Evolutionary conservation across 345 rosid species (phyloP).

Genomic region (Excoecaria agallocha): DNA sequence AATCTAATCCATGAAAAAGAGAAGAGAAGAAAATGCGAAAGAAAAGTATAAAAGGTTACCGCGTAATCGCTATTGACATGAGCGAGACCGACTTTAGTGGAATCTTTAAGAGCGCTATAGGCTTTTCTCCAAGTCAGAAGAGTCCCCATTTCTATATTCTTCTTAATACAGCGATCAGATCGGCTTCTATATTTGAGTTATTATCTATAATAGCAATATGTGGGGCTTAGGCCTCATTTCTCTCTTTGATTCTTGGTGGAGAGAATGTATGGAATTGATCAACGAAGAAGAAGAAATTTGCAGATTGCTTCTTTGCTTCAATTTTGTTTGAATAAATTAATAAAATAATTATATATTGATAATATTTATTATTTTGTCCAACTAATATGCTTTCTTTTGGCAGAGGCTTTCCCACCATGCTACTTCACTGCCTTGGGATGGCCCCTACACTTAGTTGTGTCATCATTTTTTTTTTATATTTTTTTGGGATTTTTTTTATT

Average conservation of each 20-base stretch:
- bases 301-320: not conserved
- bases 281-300: not conserved
- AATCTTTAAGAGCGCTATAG: constrained; percentile 88
- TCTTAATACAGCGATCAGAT: not conserved
- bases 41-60: constrained; percentile 32
- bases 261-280: not conserved
- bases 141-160: constrained; percentile 47
- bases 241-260: too few relatives aligned
- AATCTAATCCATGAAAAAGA: not conserved
- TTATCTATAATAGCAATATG: not conserved
- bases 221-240: not conserved
- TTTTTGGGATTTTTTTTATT: too few relatives aligned
- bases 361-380: too few relatives aligned
- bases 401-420: too few relatives aligned
- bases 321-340: too few relatives aligned
- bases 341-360: too few relatives aligned
- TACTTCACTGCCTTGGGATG: too few relatives aligned
- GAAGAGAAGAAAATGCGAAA: not conserved
- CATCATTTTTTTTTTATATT: too few relatives aligned
- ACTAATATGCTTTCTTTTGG: too few relatives aligned
- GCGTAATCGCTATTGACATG: constrained; percentile 98
- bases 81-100: constrained; percentile 99
- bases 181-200: not conserved
- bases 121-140: too few relatives aligned
- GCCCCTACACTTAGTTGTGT: too few relatives aligned